Evolutionary conservation across 345 rosid genomes (phyloP).

Genomic region (Firmiana major): DNA sequence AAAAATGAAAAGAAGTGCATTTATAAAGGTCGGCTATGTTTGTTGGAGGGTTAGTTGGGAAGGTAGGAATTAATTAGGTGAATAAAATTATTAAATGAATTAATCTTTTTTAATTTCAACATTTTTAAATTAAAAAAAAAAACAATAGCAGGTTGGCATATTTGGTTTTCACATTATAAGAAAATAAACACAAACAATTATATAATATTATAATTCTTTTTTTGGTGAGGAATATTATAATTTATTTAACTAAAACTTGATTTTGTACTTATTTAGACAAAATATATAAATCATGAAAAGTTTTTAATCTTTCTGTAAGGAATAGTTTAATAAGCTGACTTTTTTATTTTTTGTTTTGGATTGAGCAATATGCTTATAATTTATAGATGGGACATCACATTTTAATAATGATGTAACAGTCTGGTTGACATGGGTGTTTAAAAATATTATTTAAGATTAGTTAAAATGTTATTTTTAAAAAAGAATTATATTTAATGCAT

Average conservation of each 20-base stretch:
- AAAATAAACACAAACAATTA: too few species aligned
- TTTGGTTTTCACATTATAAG: too few species aligned
- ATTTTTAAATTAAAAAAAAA: neutral
- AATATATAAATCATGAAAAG: neutral
- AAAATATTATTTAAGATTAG: too few species aligned
- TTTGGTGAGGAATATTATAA: too few species aligned
- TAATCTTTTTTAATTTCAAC: neutral
- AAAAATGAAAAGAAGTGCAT: constrained; percentile 16
- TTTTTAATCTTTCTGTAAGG: neutral
- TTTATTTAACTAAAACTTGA: too few species aligned
- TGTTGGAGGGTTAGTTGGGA: constrained; percentile 36
- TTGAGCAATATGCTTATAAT: neutral
- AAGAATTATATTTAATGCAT: too few species aligned
- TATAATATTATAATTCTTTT: too few species aligned
- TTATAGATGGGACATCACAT: neutral
- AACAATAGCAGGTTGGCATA: too few species aligned
- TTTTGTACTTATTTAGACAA: neutral
- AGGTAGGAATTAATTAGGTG: constrained; percentile 30
- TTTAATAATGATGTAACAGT: neutral
- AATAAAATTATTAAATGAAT: neutral
- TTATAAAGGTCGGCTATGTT: constrained; percentile 36
- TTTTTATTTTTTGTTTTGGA: neutral
- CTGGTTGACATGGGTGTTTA: too few species aligned
- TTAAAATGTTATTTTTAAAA: too few species aligned
- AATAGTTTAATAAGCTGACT: constrained; percentile 1